Percentiles rank a stretch among this genome's conserved stretches.
Conservation (phyloP, 2,329 filamentous ascomycete genomes). For the Stenocarpella maydis region DNA sequence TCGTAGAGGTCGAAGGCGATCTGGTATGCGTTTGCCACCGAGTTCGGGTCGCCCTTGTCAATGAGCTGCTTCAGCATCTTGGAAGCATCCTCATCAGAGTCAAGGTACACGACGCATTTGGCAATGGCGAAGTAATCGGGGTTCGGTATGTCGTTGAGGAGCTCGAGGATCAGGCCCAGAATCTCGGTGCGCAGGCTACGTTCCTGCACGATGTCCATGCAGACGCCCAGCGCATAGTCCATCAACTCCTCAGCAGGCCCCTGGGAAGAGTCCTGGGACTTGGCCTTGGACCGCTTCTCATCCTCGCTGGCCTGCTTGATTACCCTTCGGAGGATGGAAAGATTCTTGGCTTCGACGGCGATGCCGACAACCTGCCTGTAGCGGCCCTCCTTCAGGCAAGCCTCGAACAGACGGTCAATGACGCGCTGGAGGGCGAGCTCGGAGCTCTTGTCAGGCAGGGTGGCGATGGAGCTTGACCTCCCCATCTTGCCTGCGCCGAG, state of each 20-base stretch:
- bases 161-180: slow-evolving; percentile 87
- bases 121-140: slow-evolving; percentile 99
- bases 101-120: slow-evolving; percentile 95
- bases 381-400: slow-evolving; percentile 83
- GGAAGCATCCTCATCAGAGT: slow-evolving; percentile 90
- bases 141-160: slow-evolving; percentile 90
- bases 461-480: slow-evolving; percentile 67
- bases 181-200: slow-evolving; percentile 85
- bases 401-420: slow-evolving; percentile 90
- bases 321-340: slow-evolving; percentile 84
- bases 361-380: slow-evolving; percentile 98
- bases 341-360: slow-evolving; percentile 91
- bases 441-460: slow-evolving; percentile 73
- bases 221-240: slow-evolving; percentile 95
- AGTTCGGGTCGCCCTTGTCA: slow-evolving; percentile 77
- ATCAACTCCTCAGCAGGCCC: slow-evolving; percentile 88
- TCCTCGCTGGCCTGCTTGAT: slow-evolving; percentile 91
- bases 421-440: slow-evolving; percentile 83
- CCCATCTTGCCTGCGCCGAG: slow-evolving; percentile 63
- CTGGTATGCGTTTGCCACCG: slow-evolving; percentile 89
- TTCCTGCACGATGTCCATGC: slow-evolving; percentile 98
- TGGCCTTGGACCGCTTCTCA: slow-evolving; percentile 75
- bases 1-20: slow-evolving; percentile 98
- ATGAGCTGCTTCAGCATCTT: slow-evolving; percentile 85
- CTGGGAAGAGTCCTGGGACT: slow-evolving; percentile 58